These are phyloP conservation scores for Fusarium newnesense DNA, from an alignment of 2,329 filamentous ascomycete species.

Conservation along the genomic window DNA sequence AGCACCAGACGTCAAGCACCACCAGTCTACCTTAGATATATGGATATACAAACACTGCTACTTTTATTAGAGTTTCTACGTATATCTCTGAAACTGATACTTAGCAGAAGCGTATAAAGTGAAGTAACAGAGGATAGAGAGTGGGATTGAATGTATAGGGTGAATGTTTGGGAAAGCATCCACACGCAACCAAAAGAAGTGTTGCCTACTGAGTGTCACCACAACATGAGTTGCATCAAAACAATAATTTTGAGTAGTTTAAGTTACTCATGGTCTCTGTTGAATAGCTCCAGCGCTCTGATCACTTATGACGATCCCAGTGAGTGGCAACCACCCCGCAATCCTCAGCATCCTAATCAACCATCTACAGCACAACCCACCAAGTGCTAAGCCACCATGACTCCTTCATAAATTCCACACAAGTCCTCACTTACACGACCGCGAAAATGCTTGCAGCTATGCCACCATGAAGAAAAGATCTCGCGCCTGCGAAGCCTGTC, in stretches of 20 bases:
- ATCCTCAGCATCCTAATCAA: neutral
- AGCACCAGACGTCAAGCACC: no score
- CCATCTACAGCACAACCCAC: neutral
- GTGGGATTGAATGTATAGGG: no score
- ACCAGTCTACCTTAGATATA: no score
- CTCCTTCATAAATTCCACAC: neutral
- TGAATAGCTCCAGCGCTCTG: neutral
- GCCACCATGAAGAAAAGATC: slow-evolving; percentile 25
- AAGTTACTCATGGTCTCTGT: no score
- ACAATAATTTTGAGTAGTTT: neutral
- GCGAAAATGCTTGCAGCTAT: neutral
- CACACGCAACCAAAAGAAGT: no score
- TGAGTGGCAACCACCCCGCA: slow-evolving; percentile 4
- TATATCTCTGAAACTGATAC: no score
- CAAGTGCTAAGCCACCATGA: slow-evolving; percentile 11
- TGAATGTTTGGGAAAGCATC: no score
- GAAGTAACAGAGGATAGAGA: no score
- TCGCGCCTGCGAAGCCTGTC: slow-evolving; percentile 31
- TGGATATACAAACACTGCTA: no score
- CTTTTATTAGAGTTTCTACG: no score
- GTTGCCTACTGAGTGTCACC: neutral
- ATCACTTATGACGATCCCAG: neutral
- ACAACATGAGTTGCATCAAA: neutral
- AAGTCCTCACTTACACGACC: neutral
- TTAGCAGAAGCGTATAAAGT: no score